phyloP scores from a whole-genome alignment of 306 rosid species.

The Lupinus albus region DNA sequence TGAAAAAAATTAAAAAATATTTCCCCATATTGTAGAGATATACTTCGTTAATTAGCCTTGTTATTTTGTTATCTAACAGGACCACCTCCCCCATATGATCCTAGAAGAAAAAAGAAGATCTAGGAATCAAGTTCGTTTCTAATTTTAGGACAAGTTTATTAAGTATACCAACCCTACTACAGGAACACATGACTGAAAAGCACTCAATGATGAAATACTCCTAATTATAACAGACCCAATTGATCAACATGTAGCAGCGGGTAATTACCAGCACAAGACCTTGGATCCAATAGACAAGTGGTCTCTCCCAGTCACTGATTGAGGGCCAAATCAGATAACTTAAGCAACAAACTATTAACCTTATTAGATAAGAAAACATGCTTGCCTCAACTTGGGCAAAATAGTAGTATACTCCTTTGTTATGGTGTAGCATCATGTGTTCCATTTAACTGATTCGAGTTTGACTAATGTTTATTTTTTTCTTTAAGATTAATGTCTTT shows the following conservation, averaged over 20 bases:
- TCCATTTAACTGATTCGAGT: too few relatives aligned
- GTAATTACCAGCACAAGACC: neutral
- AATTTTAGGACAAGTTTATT: neutral
- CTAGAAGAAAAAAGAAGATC: too few relatives aligned
- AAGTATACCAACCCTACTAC: neutral
- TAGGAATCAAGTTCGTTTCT: too few relatives aligned
- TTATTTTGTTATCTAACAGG: too few relatives aligned
- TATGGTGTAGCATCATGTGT: too few relatives aligned
- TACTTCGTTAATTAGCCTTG: too few relatives aligned
- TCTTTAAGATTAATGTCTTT: too few relatives aligned
- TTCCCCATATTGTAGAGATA: neutral
- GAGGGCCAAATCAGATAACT: neutral
- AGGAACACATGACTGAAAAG: neutral
- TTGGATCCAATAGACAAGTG: neutral
- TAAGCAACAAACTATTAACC: neutral
- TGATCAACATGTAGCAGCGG: neutral
- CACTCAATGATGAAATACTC: neutral
- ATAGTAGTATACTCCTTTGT: too few relatives aligned
- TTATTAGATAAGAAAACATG: neutral
- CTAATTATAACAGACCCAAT: neutral
- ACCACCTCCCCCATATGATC: too few relatives aligned
- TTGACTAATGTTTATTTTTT: too few relatives aligned
- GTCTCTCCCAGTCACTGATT: neutral
- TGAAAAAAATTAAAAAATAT: neutral
- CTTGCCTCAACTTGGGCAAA: neutral